Conservation (phyloP, 768 basidiomycete species). For the Russula sp. region DNA sequence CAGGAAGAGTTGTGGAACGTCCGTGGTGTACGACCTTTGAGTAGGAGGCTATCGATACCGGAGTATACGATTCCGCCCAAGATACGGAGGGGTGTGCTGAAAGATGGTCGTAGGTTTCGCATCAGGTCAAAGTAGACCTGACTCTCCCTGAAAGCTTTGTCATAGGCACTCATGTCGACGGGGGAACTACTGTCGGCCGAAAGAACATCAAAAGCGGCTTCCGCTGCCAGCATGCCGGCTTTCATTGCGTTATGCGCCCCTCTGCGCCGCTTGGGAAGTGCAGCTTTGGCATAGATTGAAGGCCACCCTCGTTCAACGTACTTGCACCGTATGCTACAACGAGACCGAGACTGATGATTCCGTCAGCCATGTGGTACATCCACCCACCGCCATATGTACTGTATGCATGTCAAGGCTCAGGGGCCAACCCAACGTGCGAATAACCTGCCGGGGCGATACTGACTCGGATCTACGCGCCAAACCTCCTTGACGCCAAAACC, state of each 20-base stretch:
- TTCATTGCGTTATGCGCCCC: constrained; percentile 99
- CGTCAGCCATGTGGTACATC: constrained; percentile 93
- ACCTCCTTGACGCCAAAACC: constrained; percentile 96
- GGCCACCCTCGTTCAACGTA: constrained; percentile 86
- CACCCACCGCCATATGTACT: constrained; percentile 85
- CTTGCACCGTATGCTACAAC: constrained; percentile 93
- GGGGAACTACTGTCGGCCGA: constrained; percentile 29
- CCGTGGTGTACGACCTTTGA: constrained; percentile 87
- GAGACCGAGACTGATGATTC: constrained; percentile 83
- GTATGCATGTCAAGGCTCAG: constrained; percentile 45
- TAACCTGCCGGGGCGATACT: constrained; percentile 72
- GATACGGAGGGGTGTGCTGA: constrained; percentile 71
- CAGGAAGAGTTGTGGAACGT: constrained; percentile 66
- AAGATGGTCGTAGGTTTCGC: constrained; percentile 86
- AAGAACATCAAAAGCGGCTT: constrained; percentile 70
- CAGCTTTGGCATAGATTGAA: constrained; percentile 82
- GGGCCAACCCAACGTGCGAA: constrained; percentile 95
- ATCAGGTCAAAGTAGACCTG: constrained; percentile 90
- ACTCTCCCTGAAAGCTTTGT: constrained; percentile 58
- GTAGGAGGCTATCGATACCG: constrained; percentile 77
- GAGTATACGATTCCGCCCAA: constrained; percentile 87
- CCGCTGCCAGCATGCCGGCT: constrained; percentile 95
- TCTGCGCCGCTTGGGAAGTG: constrained; percentile 96
- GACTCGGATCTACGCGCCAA: constrained; percentile 71
- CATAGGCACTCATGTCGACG: constrained; percentile 69